These are phyloP conservation scores for Nigrospora sphaerica DNA, from an alignment of 2,329 filamentous ascomycete species.

Conservation along the genomic window DNA sequence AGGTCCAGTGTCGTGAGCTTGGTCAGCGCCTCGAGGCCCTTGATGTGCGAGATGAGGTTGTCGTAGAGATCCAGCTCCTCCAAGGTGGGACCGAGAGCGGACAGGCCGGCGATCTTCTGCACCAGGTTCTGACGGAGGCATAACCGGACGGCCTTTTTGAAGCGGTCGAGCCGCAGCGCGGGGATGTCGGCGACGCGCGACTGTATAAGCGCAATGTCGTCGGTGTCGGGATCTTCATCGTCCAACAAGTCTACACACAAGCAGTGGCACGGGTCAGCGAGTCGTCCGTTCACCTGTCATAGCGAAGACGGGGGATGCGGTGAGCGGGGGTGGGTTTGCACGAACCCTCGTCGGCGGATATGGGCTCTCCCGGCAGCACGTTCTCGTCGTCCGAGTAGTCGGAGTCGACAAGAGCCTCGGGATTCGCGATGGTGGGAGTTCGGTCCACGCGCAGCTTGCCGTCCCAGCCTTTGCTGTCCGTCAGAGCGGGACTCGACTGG, in stretches of 20 bases:
- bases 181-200: slow-evolving; percentile 73
- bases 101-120: slow-evolving; percentile 69
- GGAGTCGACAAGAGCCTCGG: slow-evolving; percentile 75
- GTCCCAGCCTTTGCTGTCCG: slow-evolving; percentile 70
- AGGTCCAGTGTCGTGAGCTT: slow-evolving; percentile 77
- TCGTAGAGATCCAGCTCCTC: slow-evolving; percentile 92
- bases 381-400: slow-evolving; percentile 76
- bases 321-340: neutral
- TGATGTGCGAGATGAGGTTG: slow-evolving; percentile 84
- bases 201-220: slow-evolving; percentile 89
- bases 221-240: slow-evolving; percentile 50
- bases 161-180: slow-evolving; percentile 74
- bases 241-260: slow-evolving; percentile 47
- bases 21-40: slow-evolving; percentile 70
- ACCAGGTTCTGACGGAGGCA: slow-evolving; percentile 93
- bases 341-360: slow-evolving; percentile 74
- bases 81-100: slow-evolving; percentile 57
- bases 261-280: neutral
- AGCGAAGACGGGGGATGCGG: neutral
- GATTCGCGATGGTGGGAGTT: slow-evolving; percentile 63
- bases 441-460: slow-evolving; percentile 73
- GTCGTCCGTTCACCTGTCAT: neutral
- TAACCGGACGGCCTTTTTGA: slow-evolving; percentile 66
- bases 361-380: slow-evolving; percentile 63
- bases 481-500: slow-evolving; percentile 39